Base-by-base conservation (phyloP, 345 rosid species). In the Populus pruinosa region DNA sequence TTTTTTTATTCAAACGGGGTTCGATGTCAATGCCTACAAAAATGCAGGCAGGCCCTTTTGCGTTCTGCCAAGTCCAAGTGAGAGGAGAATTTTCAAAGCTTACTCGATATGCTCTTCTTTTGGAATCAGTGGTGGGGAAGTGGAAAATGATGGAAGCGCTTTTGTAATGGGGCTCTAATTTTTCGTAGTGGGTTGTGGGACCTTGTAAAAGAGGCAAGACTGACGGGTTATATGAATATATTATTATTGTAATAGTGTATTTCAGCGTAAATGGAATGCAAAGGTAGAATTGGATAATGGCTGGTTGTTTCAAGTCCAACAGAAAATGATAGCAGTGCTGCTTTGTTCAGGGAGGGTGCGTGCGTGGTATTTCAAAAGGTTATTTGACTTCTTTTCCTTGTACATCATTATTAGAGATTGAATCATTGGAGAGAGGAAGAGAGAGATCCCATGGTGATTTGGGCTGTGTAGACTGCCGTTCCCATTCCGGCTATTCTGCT, bases 111-210 rank as follows among this genome's bases (percentile, higher is more conserved):
- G 83, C 85, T 81, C 72, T 78, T 85, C 81, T 79, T 78, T 84
- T 79, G 70, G 83, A 71, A 68, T 73, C 83, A 69, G 64, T 82
- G 81, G 80, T 75, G 85, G 88, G 85, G 72, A 8, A 80, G 91
- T 93, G 95, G 98, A 87, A 83, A 81, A 85, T 87, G 95, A 87
- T 85, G 90, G 85, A 79, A 86, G 86, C 89, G 76, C 84, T 83
- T 89, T 87, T 78, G 69, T 84, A 78, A 88, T 86, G 92, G 90
- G 77, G 76, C 80, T 85, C 70, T 74, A 76, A 69, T 79, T 80
- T 83, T 78, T 76, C 79, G 71, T 82, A 83, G 88, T 93, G 89
- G 90, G 72, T 35, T 79, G 93, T 85, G 92, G 98, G 95, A 75
- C 93, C 89, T 83, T 76, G 77, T 74, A 85, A 85, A 82, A 80